Evolutionary conservation across 306 rosid species (phyloP).

Genomic region (Prunus mongolica): DNA sequence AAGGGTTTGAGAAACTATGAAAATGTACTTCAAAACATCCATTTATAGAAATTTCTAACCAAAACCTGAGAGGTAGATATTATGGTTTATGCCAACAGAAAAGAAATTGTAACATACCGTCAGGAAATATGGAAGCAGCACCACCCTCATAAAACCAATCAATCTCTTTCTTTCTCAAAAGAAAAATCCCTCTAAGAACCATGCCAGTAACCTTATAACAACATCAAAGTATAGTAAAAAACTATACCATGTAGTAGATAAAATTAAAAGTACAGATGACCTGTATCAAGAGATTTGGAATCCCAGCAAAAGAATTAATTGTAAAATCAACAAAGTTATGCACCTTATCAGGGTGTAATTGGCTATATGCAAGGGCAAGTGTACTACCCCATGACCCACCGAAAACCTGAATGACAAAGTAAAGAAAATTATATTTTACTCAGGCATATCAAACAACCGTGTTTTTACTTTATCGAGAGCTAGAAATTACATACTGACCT

Average conservation of each 20-base stretch:
- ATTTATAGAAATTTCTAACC: background rate
- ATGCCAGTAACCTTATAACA: conserved; percentile 77
- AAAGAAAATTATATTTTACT: conserved; percentile 15
- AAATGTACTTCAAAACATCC: background rate
- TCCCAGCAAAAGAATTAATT: background rate
- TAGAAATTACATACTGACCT: conserved; percentile 41
- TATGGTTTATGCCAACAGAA: conserved; percentile 5
- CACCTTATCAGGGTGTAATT: conserved; percentile 90
- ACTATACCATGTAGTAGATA: conserved; percentile 11
- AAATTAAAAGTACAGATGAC: conserved; percentile 1
- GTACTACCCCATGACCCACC: conserved; percentile 99
- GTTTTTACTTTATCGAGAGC: background rate
- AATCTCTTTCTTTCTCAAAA: conserved; percentile 85
- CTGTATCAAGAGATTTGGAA: conserved; percentile 9
- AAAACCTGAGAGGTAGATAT: background rate
- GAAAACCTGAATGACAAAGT: conserved; percentile 62
- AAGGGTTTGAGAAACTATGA: background rate
- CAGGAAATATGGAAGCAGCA: conserved; percentile 90
- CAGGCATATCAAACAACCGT: conserved; percentile 3
- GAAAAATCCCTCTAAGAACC: conserved; percentile 85
- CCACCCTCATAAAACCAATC: conserved; percentile 99
- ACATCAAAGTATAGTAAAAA: conserved; percentile 29
- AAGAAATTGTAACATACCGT: conserved; percentile 48
- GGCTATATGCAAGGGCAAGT: conserved; percentile 89
- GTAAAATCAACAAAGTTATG: conserved; percentile 6